These are phyloP conservation scores for Beta corolliflora DNA, from an alignment of 179 eudicot species.

Conservation along the genomic window DNA sequence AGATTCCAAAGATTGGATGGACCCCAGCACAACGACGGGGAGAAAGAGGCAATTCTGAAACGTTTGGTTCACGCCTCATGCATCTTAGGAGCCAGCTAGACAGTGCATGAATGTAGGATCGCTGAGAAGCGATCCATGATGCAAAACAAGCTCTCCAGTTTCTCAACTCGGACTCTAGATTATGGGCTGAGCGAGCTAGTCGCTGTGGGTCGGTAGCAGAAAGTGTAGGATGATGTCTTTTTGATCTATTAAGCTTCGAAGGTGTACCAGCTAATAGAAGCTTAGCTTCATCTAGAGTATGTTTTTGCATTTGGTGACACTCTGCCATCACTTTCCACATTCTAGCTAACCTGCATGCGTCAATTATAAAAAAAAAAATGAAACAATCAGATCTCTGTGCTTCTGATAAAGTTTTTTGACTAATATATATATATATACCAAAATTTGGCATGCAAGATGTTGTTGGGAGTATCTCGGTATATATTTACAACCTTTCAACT, in stretches of 20 bases:
- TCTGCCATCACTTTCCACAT: slow-evolving; percentile 98
- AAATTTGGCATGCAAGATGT: too few species aligned
- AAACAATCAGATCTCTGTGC: not conserved
- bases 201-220: slow-evolving; percentile 65
- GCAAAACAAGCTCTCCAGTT: slow-evolving; percentile 84
- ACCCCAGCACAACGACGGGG: slow-evolving; percentile 63
- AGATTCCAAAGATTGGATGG: slow-evolving; percentile 66
- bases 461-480: too few species aligned
- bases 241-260: slow-evolving; percentile 48
- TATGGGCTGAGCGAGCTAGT: slow-evolving; percentile 82
- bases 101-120: slow-evolving; percentile 71
- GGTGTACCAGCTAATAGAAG: slow-evolving; percentile 80
- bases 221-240: slow-evolving; percentile 44
- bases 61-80: slow-evolving; percentile 53
- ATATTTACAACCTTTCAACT: too few species aligned
- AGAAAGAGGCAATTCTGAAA: slow-evolving; percentile 65
- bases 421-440: too few species aligned
- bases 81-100: slow-evolving; percentile 82
- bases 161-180: slow-evolving; percentile 74
- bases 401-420: too few species aligned
- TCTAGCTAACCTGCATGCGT: slow-evolving; percentile 59
- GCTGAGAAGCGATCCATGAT: slow-evolving; percentile 85
- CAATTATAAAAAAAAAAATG: not conserved
- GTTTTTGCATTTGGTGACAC: slow-evolving; percentile 82
- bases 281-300: slow-evolving; percentile 89